These are phyloP conservation scores for Arthrobotrys sphaeroides DNA, from an alignment of 2,329 filamentous ascomycete genomes.

Conservation along the genomic window DNA sequence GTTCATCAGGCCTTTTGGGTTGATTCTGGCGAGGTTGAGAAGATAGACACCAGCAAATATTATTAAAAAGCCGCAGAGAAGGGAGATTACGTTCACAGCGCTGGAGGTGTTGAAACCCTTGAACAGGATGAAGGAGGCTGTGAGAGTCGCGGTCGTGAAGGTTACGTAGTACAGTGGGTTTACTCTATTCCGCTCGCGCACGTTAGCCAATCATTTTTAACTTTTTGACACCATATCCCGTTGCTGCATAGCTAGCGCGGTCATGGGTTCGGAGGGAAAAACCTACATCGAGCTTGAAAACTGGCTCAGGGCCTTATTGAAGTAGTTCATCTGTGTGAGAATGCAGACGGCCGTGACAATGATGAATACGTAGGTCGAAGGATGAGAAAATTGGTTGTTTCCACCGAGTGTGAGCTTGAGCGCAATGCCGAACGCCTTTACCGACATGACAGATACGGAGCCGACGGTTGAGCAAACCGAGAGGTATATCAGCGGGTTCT, in stretches of 20 bases:
- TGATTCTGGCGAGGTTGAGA: constrained; percentile 84
- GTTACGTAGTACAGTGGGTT: constrained; percentile 86
- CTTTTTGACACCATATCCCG: constrained; percentile 4
- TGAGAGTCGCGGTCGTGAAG: constrained; percentile 75
- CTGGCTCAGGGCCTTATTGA: constrained; percentile 96
- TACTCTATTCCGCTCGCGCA: constrained; percentile 68
- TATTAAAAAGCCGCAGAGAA: constrained; percentile 76
- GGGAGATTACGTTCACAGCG: constrained; percentile 76
- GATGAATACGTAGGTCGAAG: constrained; percentile 96
- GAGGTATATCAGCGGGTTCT: constrained; percentile 94
- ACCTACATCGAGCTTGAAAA: constrained; percentile 97
- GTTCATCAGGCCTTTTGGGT: constrained; percentile 76
- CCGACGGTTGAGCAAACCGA: constrained; percentile 98
- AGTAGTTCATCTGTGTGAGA: constrained; percentile 99
- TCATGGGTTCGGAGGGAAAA: neutral
- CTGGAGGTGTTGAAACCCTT: constrained; percentile 76
- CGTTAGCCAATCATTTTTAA: constrained; percentile 33
- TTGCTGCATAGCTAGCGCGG: constrained; percentile 13
- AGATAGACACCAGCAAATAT: constrained; percentile 78
- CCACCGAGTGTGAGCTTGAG: constrained; percentile 92
- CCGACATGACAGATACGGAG: constrained; percentile 97
- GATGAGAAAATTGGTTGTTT: constrained; percentile 93
- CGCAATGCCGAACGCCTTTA: constrained; percentile 98
- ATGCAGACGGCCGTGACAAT: constrained; percentile 94
- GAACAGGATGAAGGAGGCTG: constrained; percentile 77